A percentile compares a stretch with the other conserved stretches of the same genome.
Evolutionary conservation across 2,329 filamentous ascomycete genomes (phyloP).

Genomic region (Colletotrichum tabaci): DNA sequence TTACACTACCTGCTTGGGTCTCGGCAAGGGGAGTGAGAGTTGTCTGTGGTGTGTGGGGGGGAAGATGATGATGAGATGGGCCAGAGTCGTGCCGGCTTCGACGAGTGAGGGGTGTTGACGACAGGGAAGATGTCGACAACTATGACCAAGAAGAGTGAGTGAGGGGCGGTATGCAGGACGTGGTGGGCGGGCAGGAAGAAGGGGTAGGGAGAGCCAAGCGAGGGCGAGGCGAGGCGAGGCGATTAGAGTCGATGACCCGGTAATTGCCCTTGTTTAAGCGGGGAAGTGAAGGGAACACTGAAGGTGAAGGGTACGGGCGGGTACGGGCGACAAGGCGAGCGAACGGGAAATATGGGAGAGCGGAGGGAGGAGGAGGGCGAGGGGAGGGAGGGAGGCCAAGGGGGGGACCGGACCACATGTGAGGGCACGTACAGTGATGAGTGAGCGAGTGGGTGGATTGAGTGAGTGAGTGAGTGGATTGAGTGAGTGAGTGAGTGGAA

Average conservation of each 20-base stretch:
- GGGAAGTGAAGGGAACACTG: neutral
- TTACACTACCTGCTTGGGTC: neutral
- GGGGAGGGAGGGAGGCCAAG: no score
- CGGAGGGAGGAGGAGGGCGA: neutral
- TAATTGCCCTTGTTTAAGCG: conserved; percentile 16
- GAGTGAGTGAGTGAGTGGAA: neutral
- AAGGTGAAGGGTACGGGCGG: neutral
- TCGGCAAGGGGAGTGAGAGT: conserved; percentile 1
- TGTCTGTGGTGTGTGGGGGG: conserved; percentile 9
- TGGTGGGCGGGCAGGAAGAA: neutral
- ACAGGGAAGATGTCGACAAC: conserved; percentile 42
- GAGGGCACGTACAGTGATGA: conserved; percentile 13
- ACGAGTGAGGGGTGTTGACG: conserved; percentile 32
- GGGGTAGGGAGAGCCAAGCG: conserved; percentile 16
- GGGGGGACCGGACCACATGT: no score
- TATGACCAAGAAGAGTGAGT: neutral
- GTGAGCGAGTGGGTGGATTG: neutral
- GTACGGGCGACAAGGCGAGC: conserved; percentile 2
- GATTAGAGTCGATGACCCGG: conserved; percentile 23
- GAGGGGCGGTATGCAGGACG: conserved; percentile 5
- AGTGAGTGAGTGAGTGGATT: neutral
- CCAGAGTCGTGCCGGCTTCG: conserved; percentile 5
- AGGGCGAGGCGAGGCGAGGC: conserved; percentile 14
- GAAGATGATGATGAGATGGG: conserved; percentile 9
- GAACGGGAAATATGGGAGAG: neutral